Base-by-base conservation (phyloP, 345 rosid genomes). In the Pistacia integerrima region DNA sequence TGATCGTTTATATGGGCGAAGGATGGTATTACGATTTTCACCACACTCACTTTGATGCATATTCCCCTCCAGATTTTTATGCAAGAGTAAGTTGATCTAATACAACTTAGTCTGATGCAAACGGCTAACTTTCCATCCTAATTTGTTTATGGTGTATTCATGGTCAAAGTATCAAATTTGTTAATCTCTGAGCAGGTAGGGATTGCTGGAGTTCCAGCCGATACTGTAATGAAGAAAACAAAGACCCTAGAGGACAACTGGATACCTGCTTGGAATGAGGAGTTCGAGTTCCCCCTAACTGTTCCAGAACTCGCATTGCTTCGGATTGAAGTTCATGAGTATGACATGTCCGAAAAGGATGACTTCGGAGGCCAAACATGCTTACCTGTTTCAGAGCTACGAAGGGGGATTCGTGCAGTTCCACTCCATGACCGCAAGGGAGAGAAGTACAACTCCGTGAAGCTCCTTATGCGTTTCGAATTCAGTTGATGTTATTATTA, bases 281-380 rank as follows among this genome's bases (percentile, higher is more conserved):
- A 81, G 18, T 93, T 94, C 22, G 96, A 85, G 88, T 94, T 93
- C 75, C 96, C 94, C 12, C 78, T 94, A 17, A 91, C 96, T 8
- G 92, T 94, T 75, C 98, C 98, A 11, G 94, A 93, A 64, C 84
- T 90, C 46, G 98, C 98, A 75, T 66, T 93, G 61, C 87, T 94
- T 38, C 85, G 97, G 28, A 76, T 93, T 14, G 98, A 94, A 79
- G 98, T 94, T n/a, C 96, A 90, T 10, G 97, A 94, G 77, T 93
- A 91, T 2, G 97, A 94, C 83, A 82, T 87, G 90, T 91, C 97
- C 0, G 97, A 90, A 74, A 94, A 89, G 81, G 98, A 95, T 57
- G 99, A 95, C 80, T 95, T 95, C 61, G 94, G 94, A 60, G 98
- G 99, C 57, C 98, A 95, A 88, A 86, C 96, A 58, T 90, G 94